phyloP scores from a whole-genome alignment of 1,139 yeast genomes.

The Taiozyma onychis region DNA sequence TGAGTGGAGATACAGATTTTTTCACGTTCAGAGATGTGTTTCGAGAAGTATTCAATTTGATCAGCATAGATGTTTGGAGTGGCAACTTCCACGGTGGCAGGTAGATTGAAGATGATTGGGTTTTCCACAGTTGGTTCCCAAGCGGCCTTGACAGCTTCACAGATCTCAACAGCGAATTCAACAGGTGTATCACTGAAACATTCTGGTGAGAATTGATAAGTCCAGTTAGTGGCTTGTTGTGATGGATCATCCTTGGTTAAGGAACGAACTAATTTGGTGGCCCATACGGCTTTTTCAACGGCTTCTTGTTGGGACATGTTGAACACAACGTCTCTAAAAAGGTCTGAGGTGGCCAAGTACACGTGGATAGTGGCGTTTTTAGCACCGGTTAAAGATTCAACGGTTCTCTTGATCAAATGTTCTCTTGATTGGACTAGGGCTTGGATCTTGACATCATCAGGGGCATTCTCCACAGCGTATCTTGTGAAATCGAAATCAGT shows the following conservation, averaged over 20 bases:
- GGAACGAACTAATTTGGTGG: conserved; percentile 71
- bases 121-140: conserved; percentile 84
- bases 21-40: conserved; percentile 75
- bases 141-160: conserved; percentile 92
- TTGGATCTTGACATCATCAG: conserved; percentile 88
- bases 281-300: conserved; percentile 71
- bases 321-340: conserved; percentile 88
- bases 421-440: conserved; percentile 91
- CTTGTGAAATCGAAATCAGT: conserved; percentile 95
- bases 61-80: conserved; percentile 95
- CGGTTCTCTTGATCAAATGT: conserved; percentile 81
- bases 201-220: conserved; percentile 92
- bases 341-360: conserved; percentile 86
- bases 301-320: conserved; percentile 80
- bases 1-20: conserved; percentile 86
- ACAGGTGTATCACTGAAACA: conserved; percentile 86
- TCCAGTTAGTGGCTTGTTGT: conserved; percentile 73
- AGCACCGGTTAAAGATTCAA: conserved; percentile 85
- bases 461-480: conserved; percentile 87
- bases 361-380: conserved; percentile 86
- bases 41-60: conserved; percentile 86
- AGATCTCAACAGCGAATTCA: conserved; percentile 76
- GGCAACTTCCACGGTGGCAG: conserved; percentile 97
- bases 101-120: conserved; percentile 91
- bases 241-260: conserved; percentile 86